Evolutionary conservation across 2,329 filamentous ascomycete species (phyloP), one percentile per base, ranked within the genome.

Genomic region (Verticillium nonalfalfae): DNA sequence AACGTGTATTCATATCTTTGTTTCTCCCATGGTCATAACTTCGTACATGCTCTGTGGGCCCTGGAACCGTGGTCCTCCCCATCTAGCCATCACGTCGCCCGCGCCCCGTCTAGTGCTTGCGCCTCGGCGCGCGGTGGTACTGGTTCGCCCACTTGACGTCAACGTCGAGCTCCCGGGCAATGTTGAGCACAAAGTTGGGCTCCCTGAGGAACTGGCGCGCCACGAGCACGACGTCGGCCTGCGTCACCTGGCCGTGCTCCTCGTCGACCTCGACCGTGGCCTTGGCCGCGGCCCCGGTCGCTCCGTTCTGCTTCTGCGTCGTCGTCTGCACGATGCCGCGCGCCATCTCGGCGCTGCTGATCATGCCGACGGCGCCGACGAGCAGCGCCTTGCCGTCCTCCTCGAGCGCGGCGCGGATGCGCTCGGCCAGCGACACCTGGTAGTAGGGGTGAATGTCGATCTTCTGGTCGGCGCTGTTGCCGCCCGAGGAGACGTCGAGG

Each of bases 151-250:
- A 89, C 67, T 88, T 79, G 5, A 93, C 85, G 62, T 85, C 78
- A 3, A 93, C 86, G 10, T 85, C 86, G 36, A 96, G 77, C 66
- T 92, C 84, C 63, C 90, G 83, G 0, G 91, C 93, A 64, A 85
- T 88, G 38, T 84, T 81, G 75, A 91, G 85, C 9, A 92, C 89
- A 71, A 93, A 86, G 62, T 90, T 87, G 0, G 93, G 90, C 70
- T 96, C 91, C 72, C 91, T 86, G 76, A 96, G 81, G 74, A 95
- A 95, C 69, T 90, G 88, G 61, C 91, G 81, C 0, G 85, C 93
- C 1, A 89, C 81, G 18, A 94, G 80, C 0, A 89, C 86, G n/a
- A 93, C 73, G 70, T 97, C 93, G 1, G 83, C 85, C 70, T 79
- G 76, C 15, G 80, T 69, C 66, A 63, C 68, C 58, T 68, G 69